Percentiles rank a stretch among this genome's conserved stretches.
These are phyloP conservation scores for Thinopyrum obtusiflorum DNA, from an alignment of 202 grass and related monocot genomes.

Conservation along the genomic window DNA sequence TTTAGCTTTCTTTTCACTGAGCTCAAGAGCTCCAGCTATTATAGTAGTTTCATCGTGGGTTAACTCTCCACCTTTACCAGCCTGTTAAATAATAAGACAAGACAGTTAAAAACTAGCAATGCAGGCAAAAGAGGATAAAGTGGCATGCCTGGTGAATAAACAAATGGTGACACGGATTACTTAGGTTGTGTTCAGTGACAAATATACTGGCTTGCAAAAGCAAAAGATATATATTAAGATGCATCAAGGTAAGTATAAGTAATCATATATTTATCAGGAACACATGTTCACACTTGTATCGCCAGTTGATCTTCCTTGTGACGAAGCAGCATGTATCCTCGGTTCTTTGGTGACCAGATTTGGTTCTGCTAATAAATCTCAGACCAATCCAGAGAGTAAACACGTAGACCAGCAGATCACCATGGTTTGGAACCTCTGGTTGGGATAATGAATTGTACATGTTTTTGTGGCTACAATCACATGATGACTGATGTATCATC, in stretches of 20 bases:
- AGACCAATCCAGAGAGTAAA: neutral
- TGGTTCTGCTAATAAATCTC: neutral
- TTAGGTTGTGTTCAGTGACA: neutral
- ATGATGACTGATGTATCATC: slow-evolving; percentile 1
- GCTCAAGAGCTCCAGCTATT: slow-evolving; percentile 93
- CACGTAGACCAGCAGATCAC: neutral
- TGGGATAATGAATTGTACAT: neutral
- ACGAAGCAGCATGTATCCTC: neutral
- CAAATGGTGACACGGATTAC: neutral
- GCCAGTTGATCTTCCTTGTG: neutral
- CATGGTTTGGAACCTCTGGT: neutral
- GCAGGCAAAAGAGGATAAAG: neutral
- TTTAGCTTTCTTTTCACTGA: slow-evolving; percentile 79
- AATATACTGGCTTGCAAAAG: neutral
- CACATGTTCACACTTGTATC: neutral
- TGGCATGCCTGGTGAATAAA: neutral
- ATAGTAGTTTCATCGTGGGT: slow-evolving; percentile 98
- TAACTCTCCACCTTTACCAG: slow-evolving; percentile 94
- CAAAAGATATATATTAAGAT: neutral
- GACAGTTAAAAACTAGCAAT: neutral
- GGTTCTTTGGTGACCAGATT: neutral
- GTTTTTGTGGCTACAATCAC: neutral
- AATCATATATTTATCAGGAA: neutral
- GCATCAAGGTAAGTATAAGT: neutral
- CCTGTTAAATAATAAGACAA: slow-evolving; percentile 45